phyloP scores from a whole-genome alignment of 495 filamentous ascomycete species.

The Jackrogersella multiformis region DNA sequence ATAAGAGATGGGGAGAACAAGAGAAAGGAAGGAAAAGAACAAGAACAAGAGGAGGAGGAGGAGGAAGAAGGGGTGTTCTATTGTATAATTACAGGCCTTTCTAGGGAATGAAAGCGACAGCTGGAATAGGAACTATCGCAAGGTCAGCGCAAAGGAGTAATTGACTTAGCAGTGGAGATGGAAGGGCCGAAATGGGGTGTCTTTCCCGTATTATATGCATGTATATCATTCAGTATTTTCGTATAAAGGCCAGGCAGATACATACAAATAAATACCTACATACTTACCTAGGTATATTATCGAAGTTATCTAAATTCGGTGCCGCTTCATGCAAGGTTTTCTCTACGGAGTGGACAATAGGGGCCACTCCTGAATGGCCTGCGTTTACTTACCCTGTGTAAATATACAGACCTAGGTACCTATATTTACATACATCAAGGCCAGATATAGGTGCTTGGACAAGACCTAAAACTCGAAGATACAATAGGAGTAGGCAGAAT shows the following conservation, averaged over 20 bases:
- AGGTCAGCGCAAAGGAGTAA: background rate
- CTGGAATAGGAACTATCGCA: background rate
- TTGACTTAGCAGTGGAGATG: background rate
- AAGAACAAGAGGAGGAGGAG: background rate
- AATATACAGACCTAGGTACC: no score
- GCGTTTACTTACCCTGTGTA: no score
- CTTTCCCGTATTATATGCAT: background rate
- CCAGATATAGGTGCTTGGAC: no score
- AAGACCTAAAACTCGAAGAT: no score
- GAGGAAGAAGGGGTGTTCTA: background rate
- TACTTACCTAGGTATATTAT: no score
- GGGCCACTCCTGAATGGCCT: no score
- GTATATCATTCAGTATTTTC: constrained; percentile 12
- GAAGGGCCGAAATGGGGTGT: background rate
- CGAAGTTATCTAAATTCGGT: no score
- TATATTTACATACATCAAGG: no score
- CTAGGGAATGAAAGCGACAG: background rate
- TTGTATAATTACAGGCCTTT: background rate
- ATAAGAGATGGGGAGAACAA: background rate
- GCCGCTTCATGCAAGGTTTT: no score
- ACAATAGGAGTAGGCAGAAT: no score
- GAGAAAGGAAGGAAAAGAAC: background rate
- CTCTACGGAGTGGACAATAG: no score
- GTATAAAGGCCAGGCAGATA: background rate
- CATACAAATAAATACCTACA: background rate